phyloP scores from a whole-genome alignment of 23 red algal genomes.

The Pyropia haitanensis region DNA sequence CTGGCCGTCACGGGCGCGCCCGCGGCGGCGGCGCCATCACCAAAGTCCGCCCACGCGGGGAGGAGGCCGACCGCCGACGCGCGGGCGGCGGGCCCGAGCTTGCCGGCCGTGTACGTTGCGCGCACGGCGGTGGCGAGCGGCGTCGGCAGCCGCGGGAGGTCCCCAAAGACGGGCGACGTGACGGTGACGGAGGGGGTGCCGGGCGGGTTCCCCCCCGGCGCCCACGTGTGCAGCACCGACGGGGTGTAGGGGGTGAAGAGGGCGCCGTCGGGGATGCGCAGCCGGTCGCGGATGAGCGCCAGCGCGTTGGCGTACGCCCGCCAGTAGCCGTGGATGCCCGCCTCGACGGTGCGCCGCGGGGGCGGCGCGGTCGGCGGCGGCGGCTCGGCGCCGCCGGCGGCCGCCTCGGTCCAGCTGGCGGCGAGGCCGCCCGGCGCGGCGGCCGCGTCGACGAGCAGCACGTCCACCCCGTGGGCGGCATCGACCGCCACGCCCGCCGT shows the following conservation, averaged over 20 bases:
- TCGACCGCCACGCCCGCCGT: too few species aligned
- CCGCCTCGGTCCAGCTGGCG: too few species aligned
- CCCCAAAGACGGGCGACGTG: conserved; percentile 50
- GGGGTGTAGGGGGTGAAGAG: conserved; percentile 68
- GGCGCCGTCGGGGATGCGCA: conserved; percentile 10
- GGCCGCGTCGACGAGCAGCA: too few species aligned
- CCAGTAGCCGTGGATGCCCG: conserved; percentile 79
- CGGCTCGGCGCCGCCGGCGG: too few species aligned
- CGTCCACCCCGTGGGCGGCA: too few species aligned
- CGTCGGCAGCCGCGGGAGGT: conserved; percentile 50
- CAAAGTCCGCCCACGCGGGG: conserved; percentile 31
- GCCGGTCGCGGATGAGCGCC: conserved; percentile 42
- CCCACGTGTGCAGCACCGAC: conserved; percentile 17
- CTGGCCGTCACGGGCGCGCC: conserved; percentile 10
- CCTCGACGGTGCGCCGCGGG: conserved; percentile 18
- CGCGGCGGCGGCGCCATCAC: too few species aligned
- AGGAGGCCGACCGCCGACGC: conserved; percentile 54
- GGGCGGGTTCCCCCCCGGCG: conserved; percentile 47
- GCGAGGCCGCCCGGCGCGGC: too few species aligned
- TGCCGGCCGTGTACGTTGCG: conserved; percentile 41
- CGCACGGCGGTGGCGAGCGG: conserved; percentile 62
- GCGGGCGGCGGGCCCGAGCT: conserved; percentile 25
- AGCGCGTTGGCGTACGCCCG: conserved; percentile 63
- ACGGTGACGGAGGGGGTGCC: conserved; percentile 4
- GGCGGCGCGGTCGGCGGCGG: too few species aligned